Evolutionary conservation across 768 basidiomycete genomes (phyloP).

Genomic region (Naganishia friedmannii): DNA sequence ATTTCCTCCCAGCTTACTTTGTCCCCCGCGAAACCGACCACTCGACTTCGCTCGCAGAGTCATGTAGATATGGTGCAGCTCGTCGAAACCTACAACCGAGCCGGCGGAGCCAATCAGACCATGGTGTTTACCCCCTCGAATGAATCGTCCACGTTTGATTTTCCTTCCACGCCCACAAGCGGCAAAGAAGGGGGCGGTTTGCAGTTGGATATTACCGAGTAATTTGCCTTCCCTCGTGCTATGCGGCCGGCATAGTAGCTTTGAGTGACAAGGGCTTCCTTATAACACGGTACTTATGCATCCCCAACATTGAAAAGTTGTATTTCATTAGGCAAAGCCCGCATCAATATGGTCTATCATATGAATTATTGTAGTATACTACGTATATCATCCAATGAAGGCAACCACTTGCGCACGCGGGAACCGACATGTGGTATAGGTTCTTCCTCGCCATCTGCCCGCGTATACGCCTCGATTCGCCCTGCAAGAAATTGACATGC

Average conservation of each 20-base stretch:
- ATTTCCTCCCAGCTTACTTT: constrained; percentile 25
- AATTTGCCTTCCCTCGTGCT: not conserved
- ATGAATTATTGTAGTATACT: not conserved
- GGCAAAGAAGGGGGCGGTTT: not conserved
- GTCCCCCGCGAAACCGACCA: constrained; percentile 26
- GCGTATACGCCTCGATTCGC: not conserved
- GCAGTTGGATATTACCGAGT: not conserved
- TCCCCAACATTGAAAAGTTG: constrained; percentile 1
- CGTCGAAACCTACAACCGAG: constrained; percentile 47
- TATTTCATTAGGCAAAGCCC: not conserved
- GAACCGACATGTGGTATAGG: not conserved
- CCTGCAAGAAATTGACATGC: not conserved
- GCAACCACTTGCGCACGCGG: constrained; percentile 4
- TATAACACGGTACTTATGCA: constrained; percentile 7
- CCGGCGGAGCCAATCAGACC: constrained; percentile 49
- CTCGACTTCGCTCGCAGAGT: constrained; percentile 38
- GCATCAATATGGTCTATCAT: not conserved
- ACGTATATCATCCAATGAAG: not conserved
- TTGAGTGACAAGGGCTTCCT: not conserved
- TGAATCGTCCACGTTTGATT: not conserved
- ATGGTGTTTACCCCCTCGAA: constrained; percentile 40
- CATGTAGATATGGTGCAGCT: constrained; percentile 47
- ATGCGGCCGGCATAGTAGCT: not conserved
- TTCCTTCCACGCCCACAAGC: not conserved
- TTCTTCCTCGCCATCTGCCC: not conserved